Conservation (phyloP, 2,329 filamentous ascomycete species). For the Nemania sp. region DNA sequence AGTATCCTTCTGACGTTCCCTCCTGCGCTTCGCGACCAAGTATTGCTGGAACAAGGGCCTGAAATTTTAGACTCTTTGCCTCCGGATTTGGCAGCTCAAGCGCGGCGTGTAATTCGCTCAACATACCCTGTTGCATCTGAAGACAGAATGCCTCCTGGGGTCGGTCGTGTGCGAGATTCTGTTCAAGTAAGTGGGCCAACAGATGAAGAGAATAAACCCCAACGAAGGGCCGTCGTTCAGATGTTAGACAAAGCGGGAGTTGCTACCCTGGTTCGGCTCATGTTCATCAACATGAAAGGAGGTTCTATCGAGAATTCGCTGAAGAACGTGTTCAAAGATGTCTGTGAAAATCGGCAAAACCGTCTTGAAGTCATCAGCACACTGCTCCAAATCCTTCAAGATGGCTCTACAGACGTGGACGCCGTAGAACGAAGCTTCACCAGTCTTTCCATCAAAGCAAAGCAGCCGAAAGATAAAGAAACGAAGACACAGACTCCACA, state of each 20-base stretch:
- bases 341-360: conserved; percentile 96
- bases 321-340: conserved; percentile 84
- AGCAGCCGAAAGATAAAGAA: conserved; percentile 71
- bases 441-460: conserved; percentile 87
- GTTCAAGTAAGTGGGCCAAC: conserved; percentile 33
- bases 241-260: conserved; percentile 97
- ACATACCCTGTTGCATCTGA: conserved; percentile 36
- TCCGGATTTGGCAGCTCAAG: conserved; percentile 83
- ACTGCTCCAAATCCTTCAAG: conserved; percentile 88
- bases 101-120: conserved; percentile 65
- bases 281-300: conserved; percentile 89
- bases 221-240: conserved; percentile 83
- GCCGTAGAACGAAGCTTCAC: conserved; percentile 96
- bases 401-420: conserved; percentile 89
- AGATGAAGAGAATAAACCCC: conserved; percentile 61
- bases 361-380: conserved; percentile 92
- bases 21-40: conserved; percentile 78
- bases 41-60: conserved; percentile 89
- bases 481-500: conserved; percentile 77
- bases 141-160: conserved; percentile 49
- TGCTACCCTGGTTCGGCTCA: conserved; percentile 92
- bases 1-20: conserved; percentile 92
- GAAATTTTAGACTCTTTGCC: conserved; percentile 83
- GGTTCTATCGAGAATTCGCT: conserved; percentile 82
- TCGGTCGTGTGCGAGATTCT: conserved; percentile 31